Conservation (phyloP, 2,329 filamentous ascomycete species). For the Eutypella sp. region DNA sequence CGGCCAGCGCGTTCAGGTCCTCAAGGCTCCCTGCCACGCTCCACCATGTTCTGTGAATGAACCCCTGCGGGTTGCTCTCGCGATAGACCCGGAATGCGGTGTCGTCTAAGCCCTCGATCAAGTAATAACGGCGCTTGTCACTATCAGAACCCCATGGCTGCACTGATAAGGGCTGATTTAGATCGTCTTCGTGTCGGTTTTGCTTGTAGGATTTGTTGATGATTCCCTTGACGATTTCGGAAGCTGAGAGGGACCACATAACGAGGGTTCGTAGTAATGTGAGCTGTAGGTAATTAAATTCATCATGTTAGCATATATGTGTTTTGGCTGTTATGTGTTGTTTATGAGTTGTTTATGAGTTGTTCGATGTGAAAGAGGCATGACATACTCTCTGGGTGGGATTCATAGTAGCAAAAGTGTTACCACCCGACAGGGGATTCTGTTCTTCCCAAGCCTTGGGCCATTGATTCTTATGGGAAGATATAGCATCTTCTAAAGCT, state of each 20-base stretch:
- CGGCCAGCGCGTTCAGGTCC: constrained; percentile 69
- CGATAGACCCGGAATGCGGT: constrained; percentile 91
- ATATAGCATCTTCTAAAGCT: constrained; percentile 88
- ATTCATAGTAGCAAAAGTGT: constrained; percentile 76
- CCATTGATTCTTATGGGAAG: constrained; percentile 84
- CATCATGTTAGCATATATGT: constrained; percentile 12
- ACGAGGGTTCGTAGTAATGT: constrained; percentile 77
- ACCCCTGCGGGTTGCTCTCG: constrained; percentile 78
- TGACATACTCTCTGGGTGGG: constrained; percentile 70
- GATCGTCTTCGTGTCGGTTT: constrained; percentile 69
- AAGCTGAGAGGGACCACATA: constrained; percentile 85
- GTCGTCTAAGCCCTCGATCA: constrained; percentile 91
- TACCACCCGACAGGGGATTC: constrained; percentile 76
- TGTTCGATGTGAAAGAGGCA: neutral
- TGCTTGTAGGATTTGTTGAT: constrained; percentile 89
- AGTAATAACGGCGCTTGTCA: constrained; percentile 86
- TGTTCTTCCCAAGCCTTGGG: constrained; percentile 74
- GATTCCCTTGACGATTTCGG: constrained; percentile 72
- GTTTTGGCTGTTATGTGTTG: neutral
- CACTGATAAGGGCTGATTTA: constrained; percentile 83
- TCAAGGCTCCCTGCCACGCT: constrained; percentile 88
- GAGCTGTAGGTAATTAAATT: constrained; percentile 52
- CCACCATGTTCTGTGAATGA: constrained; percentile 81
- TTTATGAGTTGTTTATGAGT: neutral
- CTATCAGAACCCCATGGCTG: constrained; percentile 88